Conservation (phyloP, 2,329 filamentous ascomycete genomes). For the Epichloe hybrida region DNA sequence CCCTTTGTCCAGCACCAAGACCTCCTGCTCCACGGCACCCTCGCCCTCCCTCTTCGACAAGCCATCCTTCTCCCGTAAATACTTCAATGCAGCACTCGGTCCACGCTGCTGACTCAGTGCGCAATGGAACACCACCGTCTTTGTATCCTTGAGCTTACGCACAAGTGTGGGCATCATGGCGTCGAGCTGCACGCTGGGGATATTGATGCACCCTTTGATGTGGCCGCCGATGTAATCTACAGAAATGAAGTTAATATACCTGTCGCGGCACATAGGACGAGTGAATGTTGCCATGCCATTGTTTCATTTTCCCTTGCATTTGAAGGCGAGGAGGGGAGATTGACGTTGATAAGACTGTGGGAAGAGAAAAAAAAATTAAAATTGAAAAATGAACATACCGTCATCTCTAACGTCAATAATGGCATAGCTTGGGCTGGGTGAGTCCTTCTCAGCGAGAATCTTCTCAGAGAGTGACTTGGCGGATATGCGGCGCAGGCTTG, state of each 20-base stretch:
- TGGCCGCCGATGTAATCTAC: constrained; percentile 83
- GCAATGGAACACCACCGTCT: constrained; percentile 89
- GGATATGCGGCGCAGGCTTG: constrained; percentile 51
- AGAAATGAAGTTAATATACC: neutral
- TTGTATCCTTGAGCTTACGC: constrained; percentile 59
- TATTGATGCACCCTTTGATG: constrained; percentile 63
- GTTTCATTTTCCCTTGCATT: too few relatives aligned
- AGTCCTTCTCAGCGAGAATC: constrained; percentile 38
- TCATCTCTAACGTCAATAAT: constrained; percentile 84
- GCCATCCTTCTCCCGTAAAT: constrained; percentile 56
- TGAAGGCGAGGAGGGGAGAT: too few relatives aligned
- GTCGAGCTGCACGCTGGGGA: constrained; percentile 62
- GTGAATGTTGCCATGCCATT: too few relatives aligned
- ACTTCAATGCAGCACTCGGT: constrained; percentile 68
- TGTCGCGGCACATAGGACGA: too few relatives aligned
- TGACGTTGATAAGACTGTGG: neutral
- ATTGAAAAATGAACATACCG: constrained; percentile 34
- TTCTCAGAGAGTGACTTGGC: constrained; percentile 54
- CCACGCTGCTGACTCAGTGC: constrained; percentile 83
- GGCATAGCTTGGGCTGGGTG: constrained; percentile 39
- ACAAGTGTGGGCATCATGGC: constrained; percentile 70
- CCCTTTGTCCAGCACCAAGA: constrained; percentile 70
- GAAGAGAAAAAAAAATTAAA: neutral
- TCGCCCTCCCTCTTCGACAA: constrained; percentile 17
- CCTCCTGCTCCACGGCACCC: constrained; percentile 42